These are phyloP conservation scores for Fusarium devonianum DNA, from an alignment of 2,329 filamentous ascomycete genomes.

Conservation along the genomic window DNA sequence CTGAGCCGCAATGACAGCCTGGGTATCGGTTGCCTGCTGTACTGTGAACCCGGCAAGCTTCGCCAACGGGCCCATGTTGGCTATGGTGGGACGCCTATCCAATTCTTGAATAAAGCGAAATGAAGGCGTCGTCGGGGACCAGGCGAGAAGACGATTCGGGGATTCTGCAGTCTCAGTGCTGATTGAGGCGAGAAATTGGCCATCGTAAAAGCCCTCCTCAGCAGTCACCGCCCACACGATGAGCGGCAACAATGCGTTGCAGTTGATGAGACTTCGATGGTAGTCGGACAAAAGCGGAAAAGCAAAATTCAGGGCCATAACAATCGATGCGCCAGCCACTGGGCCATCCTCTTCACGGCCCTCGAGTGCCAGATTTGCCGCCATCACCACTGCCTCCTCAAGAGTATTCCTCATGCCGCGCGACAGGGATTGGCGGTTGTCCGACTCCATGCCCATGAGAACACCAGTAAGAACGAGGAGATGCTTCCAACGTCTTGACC, in stretches of 20 bases:
- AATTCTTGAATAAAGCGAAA: slow-evolving; percentile 66
- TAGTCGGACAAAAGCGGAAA: slow-evolving; percentile 74
- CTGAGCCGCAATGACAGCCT: slow-evolving; percentile 56
- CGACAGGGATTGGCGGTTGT: slow-evolving; percentile 69
- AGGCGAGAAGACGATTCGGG: slow-evolving; percentile 60
- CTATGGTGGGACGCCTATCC: slow-evolving; percentile 66
- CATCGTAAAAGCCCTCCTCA: slow-evolving; percentile 76
- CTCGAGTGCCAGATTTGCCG: slow-evolving; percentile 77
- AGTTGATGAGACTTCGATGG: slow-evolving; percentile 67
- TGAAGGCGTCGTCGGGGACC: slow-evolving; percentile 67
- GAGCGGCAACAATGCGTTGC: slow-evolving; percentile 74
- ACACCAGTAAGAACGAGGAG: slow-evolving; percentile 81
- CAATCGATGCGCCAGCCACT: slow-evolving; percentile 60
- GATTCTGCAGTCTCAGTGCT: slow-evolving; percentile 69
- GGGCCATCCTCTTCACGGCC: slow-evolving; percentile 51
- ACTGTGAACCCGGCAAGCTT: slow-evolving; percentile 70
- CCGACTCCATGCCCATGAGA: slow-evolving; percentile 75
- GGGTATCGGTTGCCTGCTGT: slow-evolving; percentile 58
- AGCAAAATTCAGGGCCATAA: slow-evolving; percentile 77
- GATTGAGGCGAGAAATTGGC: slow-evolving; percentile 75
- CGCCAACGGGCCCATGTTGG: slow-evolving; percentile 72
- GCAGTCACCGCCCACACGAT: slow-evolving; percentile 73
- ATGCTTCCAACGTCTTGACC: slow-evolving; percentile 79
- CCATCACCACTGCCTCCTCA: slow-evolving; percentile 75
- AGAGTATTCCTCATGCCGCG: slow-evolving; percentile 69